phyloP scores from a whole-genome alignment of 148 eudicot genomes.

The Rhododendron ferrugineum region DNA sequence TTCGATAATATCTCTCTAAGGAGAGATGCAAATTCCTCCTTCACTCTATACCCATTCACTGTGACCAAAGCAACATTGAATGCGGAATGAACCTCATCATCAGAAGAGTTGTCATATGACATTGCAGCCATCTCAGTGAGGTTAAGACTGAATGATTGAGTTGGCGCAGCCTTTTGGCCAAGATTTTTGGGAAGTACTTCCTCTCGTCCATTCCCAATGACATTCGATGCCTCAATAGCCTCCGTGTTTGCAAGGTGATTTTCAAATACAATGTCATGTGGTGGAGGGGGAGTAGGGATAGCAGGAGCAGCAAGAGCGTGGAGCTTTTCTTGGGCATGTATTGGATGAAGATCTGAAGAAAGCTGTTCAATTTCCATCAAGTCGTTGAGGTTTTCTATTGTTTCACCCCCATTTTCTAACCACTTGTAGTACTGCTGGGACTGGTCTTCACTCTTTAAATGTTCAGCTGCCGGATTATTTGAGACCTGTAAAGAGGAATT shows the following conservation, averaged over 20 bases:
- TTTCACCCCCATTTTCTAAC: neutral
- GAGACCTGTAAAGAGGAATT: neutral
- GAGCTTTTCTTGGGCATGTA: neutral
- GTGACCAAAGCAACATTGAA: neutral
- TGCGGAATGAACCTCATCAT: neutral
- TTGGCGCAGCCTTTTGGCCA: neutral
- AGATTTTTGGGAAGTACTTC: neutral
- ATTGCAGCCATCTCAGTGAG: constrained; percentile 1
- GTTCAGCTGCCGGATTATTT: neutral
- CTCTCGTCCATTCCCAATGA: neutral
- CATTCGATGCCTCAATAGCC: neutral
- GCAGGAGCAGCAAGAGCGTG: neutral
- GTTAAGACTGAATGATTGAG: neutral
- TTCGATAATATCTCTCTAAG: neutral
- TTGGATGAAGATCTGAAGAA: neutral
- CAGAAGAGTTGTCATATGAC: neutral
- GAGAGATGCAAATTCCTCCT: neutral
- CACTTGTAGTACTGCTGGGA: neutral
- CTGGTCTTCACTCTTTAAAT: neutral
- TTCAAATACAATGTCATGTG: neutral
- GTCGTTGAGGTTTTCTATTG: neutral
- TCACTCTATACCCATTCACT: constrained; percentile 8
- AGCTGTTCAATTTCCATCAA: neutral
- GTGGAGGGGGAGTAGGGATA: neutral
- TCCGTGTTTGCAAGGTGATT: neutral